Conservation (phyloP, 2,329 filamentous ascomycete species). For the Epichloe festucae region DNA sequence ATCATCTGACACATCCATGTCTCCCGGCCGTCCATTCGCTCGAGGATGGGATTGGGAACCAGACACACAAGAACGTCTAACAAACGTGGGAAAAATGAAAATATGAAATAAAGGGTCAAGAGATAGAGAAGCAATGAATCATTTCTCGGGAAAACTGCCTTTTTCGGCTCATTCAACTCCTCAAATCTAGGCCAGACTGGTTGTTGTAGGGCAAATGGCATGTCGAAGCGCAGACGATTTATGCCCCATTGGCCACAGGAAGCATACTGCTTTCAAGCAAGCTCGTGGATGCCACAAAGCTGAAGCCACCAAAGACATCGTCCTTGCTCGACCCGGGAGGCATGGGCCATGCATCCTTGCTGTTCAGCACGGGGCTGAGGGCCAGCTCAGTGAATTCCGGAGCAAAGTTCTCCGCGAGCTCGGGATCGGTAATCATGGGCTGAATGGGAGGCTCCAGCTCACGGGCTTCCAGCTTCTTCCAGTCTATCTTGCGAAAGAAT, state of each 20-base stretch:
- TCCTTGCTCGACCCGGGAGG: constrained; percentile 29
- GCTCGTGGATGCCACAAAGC: constrained; percentile 47
- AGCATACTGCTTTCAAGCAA: constrained; percentile 38
- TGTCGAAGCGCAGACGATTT: background rate
- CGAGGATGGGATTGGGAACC: too few relatives aligned
- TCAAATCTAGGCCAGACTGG: too few relatives aligned
- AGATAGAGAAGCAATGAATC: too few relatives aligned
- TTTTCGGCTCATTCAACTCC: too few relatives aligned
- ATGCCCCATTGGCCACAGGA: constrained; percentile 9
- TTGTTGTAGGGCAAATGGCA: too few relatives aligned
- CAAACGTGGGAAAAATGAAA: too few relatives aligned
- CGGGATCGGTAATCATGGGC: constrained; percentile 88
- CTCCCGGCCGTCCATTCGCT: too few relatives aligned
- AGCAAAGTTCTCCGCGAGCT: constrained; percentile 91
- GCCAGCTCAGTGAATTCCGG: constrained; percentile 81
- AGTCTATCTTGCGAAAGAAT: constrained; percentile 96
- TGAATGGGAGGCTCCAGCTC: constrained; percentile 82
- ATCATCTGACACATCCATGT: too few relatives aligned
- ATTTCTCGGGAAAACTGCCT: too few relatives aligned
- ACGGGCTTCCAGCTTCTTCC: constrained; percentile 70
- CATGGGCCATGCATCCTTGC: constrained; percentile 28
- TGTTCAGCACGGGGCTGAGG: constrained; percentile 56
- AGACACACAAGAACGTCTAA: too few relatives aligned
- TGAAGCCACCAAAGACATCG: constrained; percentile 51
- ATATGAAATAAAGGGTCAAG: too few relatives aligned